Base-by-base conservation (phyloP, 495 filamentous ascomycete genomes). In the Neurospora discreta region DNA sequence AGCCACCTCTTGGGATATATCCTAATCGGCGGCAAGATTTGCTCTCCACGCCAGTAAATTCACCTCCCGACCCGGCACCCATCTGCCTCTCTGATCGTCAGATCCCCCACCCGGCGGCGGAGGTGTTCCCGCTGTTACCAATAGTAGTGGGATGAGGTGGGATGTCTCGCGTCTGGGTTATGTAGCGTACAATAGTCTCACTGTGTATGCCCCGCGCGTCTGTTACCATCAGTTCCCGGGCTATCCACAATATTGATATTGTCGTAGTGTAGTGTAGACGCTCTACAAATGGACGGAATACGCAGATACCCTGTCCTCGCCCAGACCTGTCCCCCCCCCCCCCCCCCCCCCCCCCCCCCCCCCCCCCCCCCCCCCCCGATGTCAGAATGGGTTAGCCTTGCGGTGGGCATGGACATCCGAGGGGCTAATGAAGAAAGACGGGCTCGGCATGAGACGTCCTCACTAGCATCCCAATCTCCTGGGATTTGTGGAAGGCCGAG, bases 401-500 rank as follows among this genome's bases (percentile, higher is more conserved):
- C 73, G 71, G 69, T 40, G 58, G 42, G 16, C 68, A 71, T 74
- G 73, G 71, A 77, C 73, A 76, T 77, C 41, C 68, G 72, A 67
- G 68, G 69, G 73, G 68, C 75, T 79, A 75, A 79, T 77, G 77
- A 73, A 68, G 70, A 26, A 26, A 72, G 68, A 77, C 70, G 73
- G 75, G 75, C 73, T 79, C 77, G 79, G 79, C 76, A 81, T 78
- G 30, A 23, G 46, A 60, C 46, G 73, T 77, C 60, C 68, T 77
- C 73, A 73, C 44, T 80, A 79, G 77, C 75, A 81, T 81, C 77
- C 80, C 78, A 79, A 74, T 75, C 75, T 74, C 78, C 76, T 77
- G 78, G 80, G 75, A 79, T 77, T 71, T 73, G 38, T 74, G 70
- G 71, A 71, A 52, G 70, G 70, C 67, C 39, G 67, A 70, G 13